Conservation (phyloP, 1,284 basidiomycete species). For the Cutaneotrichosporon cutaneum region DNA sequence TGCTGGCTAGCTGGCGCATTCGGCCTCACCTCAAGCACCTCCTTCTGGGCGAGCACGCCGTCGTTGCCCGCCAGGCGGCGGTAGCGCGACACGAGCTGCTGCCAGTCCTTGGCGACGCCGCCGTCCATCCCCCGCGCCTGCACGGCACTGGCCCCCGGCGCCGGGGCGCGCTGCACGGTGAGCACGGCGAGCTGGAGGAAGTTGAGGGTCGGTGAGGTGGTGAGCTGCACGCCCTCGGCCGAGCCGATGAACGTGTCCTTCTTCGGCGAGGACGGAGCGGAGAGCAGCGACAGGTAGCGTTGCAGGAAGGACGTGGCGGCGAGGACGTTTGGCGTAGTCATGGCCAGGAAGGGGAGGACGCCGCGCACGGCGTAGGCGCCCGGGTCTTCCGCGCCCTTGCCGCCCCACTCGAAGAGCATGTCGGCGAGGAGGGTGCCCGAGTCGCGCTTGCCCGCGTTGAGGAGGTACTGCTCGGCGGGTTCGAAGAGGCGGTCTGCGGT, state of each 20-base stretch:
- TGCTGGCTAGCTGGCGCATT: too few species aligned
- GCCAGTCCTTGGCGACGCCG: slow-evolving; percentile 65
- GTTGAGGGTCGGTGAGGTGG: slow-evolving; percentile 71
- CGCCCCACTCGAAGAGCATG: slow-evolving; percentile 76
- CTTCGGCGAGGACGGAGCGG: slow-evolving; percentile 55
- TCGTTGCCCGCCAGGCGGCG: slow-evolving; percentile 57
- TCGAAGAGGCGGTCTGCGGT: slow-evolving; percentile 68
- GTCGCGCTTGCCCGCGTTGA: slow-evolving; percentile 80
- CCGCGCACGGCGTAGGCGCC: slow-evolving; percentile 74
- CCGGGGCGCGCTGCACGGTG: slow-evolving; percentile 73
- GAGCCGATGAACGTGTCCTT: slow-evolving; percentile 53
- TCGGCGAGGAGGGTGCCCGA: slow-evolving; percentile 80
- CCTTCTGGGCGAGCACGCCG: slow-evolving; percentile 63
- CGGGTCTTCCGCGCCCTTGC: slow-evolving; percentile 36
- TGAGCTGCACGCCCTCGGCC: slow-evolving; percentile 68
- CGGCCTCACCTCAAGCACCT: slow-evolving; percentile 69
- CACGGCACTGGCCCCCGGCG: slow-evolving; percentile 54
- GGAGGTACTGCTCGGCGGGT: slow-evolving; percentile 72
- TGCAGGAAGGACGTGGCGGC: slow-evolving; percentile 79
- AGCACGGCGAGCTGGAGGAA: slow-evolving; percentile 82
- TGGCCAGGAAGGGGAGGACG: slow-evolving; percentile 80
- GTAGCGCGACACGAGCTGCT: slow-evolving; percentile 76
- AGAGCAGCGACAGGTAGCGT: slow-evolving; percentile 66
- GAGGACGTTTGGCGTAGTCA: slow-evolving; percentile 79
- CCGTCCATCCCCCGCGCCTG: slow-evolving; percentile 61